A percentile compares a stretch with the other conserved stretches of the same genome.
Evolutionary conservation across 2,329 filamentous ascomycete genomes (phyloP).

Genomic region (Pseudogymnoascus verrucosus): DNA sequence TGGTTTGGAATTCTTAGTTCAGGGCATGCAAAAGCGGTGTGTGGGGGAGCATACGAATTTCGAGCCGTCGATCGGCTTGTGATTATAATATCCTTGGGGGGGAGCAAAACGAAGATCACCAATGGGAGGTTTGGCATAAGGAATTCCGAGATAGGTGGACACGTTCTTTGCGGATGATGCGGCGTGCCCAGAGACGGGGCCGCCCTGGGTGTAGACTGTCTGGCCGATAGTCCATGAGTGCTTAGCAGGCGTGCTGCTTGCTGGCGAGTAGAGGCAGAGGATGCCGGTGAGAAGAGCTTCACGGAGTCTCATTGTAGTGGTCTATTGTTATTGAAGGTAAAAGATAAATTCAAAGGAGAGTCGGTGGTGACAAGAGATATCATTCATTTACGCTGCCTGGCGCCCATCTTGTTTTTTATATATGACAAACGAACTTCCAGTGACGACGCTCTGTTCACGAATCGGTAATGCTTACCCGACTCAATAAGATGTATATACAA

Average conservation of each 20-base stretch:
- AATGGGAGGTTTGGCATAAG: slow-evolving; percentile 32
- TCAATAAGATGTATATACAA: not conserved
- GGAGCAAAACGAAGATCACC: slow-evolving; percentile 33
- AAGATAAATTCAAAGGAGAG: not conserved
- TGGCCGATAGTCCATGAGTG: slow-evolving; percentile 17
- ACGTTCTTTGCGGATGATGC: slow-evolving; percentile 18
- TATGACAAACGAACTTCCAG: not conserved
- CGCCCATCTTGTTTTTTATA: not conserved
- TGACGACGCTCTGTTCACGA: not conserved
- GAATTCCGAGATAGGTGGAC: slow-evolving; percentile 33
- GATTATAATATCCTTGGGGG: slow-evolving; percentile 22
- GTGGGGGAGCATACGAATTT: slow-evolving; percentile 17
- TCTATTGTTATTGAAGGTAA: not conserved
- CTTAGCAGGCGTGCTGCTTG: not conserved
- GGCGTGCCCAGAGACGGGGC: slow-evolving; percentile 22
- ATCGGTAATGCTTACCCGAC: not conserved
- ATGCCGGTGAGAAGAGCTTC: not conserved
- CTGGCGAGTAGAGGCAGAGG: not conserved
- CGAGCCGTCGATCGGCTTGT: slow-evolving; percentile 17
- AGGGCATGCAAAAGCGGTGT: not conserved
- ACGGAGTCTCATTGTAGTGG: not conserved
- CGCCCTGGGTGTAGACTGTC: slow-evolving; percentile 23
- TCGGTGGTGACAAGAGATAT: not conserved
- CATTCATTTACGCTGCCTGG: not conserved
- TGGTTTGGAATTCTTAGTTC: not conserved